Evolutionary conservation across 2,329 filamentous ascomycete species (phyloP).

Genomic region (Ceratocystis albifundus): DNA sequence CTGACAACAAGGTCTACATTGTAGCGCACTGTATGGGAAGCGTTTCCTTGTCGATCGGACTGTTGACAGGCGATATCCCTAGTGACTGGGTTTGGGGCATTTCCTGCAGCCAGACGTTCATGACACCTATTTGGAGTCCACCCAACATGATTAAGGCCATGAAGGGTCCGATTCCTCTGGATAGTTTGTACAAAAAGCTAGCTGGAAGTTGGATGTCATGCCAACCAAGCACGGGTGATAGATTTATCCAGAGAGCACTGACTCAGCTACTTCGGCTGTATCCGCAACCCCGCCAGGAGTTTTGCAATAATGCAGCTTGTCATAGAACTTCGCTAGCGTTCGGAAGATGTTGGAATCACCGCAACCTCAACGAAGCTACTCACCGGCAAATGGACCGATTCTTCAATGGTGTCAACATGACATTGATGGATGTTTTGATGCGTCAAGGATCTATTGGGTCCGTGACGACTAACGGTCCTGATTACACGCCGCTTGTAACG

Average conservation of each 20-base stretch:
- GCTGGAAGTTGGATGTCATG: conserved; percentile 47
- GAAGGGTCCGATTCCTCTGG: conserved; percentile 38
- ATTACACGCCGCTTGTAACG: conserved; percentile 39
- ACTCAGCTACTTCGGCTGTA: conserved; percentile 49
- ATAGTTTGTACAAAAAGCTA: conserved; percentile 38
- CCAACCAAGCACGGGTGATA: conserved; percentile 37
- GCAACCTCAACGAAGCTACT: conserved; percentile 53
- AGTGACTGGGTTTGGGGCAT: conserved; percentile 46
- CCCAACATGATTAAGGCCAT: conserved; percentile 47
- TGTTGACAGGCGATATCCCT: conserved; percentile 51
- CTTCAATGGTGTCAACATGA: conserved; percentile 53
- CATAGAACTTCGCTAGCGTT: conserved; percentile 50
- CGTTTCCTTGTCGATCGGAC: conserved; percentile 45
- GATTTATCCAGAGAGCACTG: conserved; percentile 39
- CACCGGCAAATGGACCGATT: conserved; percentile 50
- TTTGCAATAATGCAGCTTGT: conserved; percentile 51
- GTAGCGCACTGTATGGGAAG: conserved; percentile 54
- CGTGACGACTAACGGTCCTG: conserved; percentile 42
- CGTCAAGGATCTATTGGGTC: conserved; percentile 41
- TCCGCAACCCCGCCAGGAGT: conserved; percentile 42
- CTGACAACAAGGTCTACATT: conserved; percentile 39
- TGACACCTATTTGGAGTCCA: conserved; percentile 48
- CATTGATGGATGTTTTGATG: conserved; percentile 45
- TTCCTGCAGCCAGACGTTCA: conserved; percentile 50
- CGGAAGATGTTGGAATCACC: conserved; percentile 51